Percentiles rank a stretch among this genome's conserved stretches.
Evolutionary conservation across 2,329 filamentous ascomycete genomes (phyloP).

Genomic region (Westerdykella sp.): DNA sequence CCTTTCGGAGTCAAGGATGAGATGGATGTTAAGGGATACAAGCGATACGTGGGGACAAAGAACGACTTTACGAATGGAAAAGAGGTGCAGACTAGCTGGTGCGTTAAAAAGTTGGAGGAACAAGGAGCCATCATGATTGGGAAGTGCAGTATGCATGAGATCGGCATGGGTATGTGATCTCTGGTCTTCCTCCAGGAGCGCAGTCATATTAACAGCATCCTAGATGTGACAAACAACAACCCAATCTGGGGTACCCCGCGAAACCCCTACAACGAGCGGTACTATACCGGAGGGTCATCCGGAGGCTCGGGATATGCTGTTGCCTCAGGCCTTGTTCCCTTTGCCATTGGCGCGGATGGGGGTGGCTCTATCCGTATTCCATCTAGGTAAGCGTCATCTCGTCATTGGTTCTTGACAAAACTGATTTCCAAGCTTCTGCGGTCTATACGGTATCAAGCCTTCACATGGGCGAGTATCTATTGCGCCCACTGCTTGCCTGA

Average conservation of each 20-base stretch:
- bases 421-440: slow-evolving; percentile 46
- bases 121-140: slow-evolving; percentile 70
- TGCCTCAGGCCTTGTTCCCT: slow-evolving; percentile 65
- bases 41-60: slow-evolving; percentile 58
- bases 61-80: slow-evolving; percentile 49
- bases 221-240: slow-evolving; percentile 79
- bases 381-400: slow-evolving; percentile 47
- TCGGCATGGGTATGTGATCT: slow-evolving; percentile 56
- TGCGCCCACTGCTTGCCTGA: slow-evolving; percentile 53
- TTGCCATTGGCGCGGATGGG: slow-evolving; percentile 64
- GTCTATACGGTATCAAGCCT: slow-evolving; percentile 75
- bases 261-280: slow-evolving; percentile 69
- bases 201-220: neutral
- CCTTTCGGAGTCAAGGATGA: slow-evolving; percentile 84
- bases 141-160: slow-evolving; percentile 74
- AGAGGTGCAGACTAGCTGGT: slow-evolving; percentile 58
- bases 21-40: slow-evolving; percentile 63
- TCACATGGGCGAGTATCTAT: slow-evolving; percentile 63
- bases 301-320: slow-evolving; percentile 69
- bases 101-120: slow-evolving; percentile 63
- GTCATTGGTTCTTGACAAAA: neutral
- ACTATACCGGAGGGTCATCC: slow-evolving; percentile 77
- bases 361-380: slow-evolving; percentile 73
- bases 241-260: slow-evolving; percentile 65
- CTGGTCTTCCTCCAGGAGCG: neutral